Conservation (phyloP, 352 stramenopile species). For the Phytophthora parvispora region DNA sequence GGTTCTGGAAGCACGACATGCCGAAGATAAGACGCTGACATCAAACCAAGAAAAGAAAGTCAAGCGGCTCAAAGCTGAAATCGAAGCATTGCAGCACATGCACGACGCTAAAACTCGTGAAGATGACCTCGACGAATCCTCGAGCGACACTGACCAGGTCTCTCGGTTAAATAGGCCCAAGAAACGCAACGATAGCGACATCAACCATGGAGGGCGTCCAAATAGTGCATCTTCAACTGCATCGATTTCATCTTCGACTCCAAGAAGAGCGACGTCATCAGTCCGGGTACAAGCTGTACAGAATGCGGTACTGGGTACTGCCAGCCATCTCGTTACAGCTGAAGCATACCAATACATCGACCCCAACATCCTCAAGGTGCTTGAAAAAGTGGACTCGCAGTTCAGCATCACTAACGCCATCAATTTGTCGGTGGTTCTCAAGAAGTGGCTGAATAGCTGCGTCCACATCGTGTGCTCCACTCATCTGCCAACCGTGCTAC, state of each 20-base stretch:
- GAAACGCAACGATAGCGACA: conserved; percentile 2
- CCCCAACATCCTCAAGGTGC: conserved; percentile 81
- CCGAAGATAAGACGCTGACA: conserved; percentile 64
- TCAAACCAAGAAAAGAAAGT: conserved; percentile 75
- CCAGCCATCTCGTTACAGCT: conserved; percentile 41
- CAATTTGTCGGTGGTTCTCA: conserved; percentile 65
- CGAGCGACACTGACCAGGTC: conserved; percentile 22
- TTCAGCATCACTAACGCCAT: conserved; percentile 90
- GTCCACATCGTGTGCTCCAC: conserved; percentile 68
- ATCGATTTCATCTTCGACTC: conserved; percentile 28
- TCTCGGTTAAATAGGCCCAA: conserved; percentile 21
- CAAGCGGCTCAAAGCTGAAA: conserved; percentile 74
- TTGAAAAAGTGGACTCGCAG: conserved; percentile 88
- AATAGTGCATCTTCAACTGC: conserved; percentile 25
- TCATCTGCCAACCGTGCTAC: conserved; percentile 49
- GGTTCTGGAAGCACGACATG: conserved; percentile 70
- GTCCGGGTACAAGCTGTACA: conserved; percentile 17
- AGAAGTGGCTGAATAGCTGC: conserved; percentile 83
- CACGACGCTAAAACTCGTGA: conserved; percentile 47
- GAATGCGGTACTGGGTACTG: background rate
- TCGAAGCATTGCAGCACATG: conserved; percentile 84
- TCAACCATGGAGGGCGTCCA: conserved; percentile 13
- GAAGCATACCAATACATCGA: conserved; percentile 81
- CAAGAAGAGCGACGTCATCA: conserved; percentile 12
- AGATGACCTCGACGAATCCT: conserved; percentile 34